These are phyloP conservation scores for Puya raimondii DNA, from an alignment of 176 grass and related monocot species.

Conservation along the genomic window DNA sequence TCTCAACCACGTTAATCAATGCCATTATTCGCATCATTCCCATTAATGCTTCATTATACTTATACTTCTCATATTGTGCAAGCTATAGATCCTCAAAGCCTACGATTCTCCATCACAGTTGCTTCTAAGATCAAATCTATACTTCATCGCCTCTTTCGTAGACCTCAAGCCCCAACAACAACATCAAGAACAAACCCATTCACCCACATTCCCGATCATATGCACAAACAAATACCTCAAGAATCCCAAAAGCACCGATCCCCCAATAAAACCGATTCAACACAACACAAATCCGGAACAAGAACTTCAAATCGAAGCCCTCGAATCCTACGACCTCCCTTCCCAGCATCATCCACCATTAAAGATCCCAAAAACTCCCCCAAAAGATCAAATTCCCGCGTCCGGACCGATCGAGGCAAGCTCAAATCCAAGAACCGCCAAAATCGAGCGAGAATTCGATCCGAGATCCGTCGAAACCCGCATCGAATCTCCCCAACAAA, in stretches of 20 bases:
- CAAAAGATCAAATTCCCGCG: neutral
- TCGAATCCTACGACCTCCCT: neutral
- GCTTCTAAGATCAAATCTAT: neutral
- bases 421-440: neutral
- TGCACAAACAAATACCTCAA: too few species aligned
- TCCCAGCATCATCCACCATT: too few species aligned
- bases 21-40: neutral
- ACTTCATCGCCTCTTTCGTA: too few species aligned
- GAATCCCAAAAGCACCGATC: too few species aligned
- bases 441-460: neutral
- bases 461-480: neutral
- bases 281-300: neutral
- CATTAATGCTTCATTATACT: neutral
- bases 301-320: neutral
- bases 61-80: neutral
- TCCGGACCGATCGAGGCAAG: neutral
- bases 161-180: neutral
- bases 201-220: neutral
- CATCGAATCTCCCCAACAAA: neutral
- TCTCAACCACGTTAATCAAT: neutral
- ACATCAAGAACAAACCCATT: neutral
- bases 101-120: neutral
- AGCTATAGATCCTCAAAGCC: neutral
- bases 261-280: neutral
- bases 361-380: neutral